These are phyloP conservation scores for Xeromyces bisporus DNA, from an alignment of 495 filamentous ascomycete genomes.

Conservation along the genomic window DNA sequence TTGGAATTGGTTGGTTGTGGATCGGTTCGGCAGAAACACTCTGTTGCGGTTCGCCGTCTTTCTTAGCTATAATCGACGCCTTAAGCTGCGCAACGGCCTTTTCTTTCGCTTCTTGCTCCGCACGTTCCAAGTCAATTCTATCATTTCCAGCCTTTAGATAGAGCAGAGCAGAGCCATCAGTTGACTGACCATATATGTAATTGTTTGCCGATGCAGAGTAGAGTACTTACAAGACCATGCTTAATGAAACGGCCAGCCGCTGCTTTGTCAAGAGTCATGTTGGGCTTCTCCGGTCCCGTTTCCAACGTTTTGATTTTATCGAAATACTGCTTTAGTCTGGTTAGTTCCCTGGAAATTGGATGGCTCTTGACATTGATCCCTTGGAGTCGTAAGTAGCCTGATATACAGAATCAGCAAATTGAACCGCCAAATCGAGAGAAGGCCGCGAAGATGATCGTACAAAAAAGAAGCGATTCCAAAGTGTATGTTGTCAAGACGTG, in stretches of 20 bases:
- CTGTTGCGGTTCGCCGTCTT: constrained; percentile 5
- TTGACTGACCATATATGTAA: too few relatives aligned
- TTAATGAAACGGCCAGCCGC: constrained; percentile 70
- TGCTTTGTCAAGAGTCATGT: constrained; percentile 54
- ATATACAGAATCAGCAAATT: constrained; percentile 6
- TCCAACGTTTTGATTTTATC: constrained; percentile 70
- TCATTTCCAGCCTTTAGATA: constrained; percentile 42
- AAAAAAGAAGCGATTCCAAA: constrained; percentile 83
- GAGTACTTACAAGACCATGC: constrained; percentile 46
- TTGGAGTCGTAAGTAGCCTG: constrained; percentile 66
- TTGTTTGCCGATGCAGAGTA: too few relatives aligned
- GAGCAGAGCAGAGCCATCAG: too few relatives aligned
- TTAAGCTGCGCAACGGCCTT: constrained; percentile 33
- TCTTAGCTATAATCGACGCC: constrained; percentile 25
- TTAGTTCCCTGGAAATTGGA: constrained; percentile 68
- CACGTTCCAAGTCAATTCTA: constrained; percentile 36
- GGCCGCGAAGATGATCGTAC: constrained; percentile 26
- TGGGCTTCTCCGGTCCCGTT: constrained; percentile 32
- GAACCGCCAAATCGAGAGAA: not conserved
- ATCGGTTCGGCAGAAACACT: too few relatives aligned
- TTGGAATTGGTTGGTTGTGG: too few relatives aligned
- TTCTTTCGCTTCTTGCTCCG: constrained; percentile 36
- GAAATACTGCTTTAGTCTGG: constrained; percentile 75
- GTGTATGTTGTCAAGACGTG: constrained; percentile 71
- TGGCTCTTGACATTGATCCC: constrained; percentile 69